Evolutionary conservation across 352 stramenopile genomes (phyloP).

Genomic region (Phytophthora sojae): DNA sequence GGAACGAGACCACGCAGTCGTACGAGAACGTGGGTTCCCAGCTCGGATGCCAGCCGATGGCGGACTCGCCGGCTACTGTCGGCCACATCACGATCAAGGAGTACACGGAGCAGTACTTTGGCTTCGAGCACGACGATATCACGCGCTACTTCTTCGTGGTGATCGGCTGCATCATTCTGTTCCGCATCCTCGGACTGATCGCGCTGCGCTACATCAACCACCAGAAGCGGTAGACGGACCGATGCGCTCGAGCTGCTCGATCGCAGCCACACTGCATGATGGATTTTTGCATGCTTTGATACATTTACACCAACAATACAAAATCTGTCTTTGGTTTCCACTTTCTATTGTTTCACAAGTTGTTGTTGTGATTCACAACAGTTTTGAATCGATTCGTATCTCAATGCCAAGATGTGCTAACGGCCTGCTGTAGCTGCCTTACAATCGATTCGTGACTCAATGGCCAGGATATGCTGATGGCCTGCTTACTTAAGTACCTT

Average conservation of each 20-base stretch:
- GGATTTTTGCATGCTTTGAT: not conserved
- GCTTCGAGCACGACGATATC: conserved; percentile 34
- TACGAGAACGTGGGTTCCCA: conserved; percentile 38
- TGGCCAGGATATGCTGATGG: no score
- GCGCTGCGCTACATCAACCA: conserved; percentile 48
- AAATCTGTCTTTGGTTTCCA: not conserved
- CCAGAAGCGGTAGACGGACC: conserved; percentile 40
- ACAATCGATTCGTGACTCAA: no score
- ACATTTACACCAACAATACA: not conserved
- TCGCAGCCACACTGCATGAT: not conserved
- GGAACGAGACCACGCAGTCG: conserved; percentile 21
- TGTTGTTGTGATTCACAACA: no score
- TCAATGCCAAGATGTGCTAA: no score
- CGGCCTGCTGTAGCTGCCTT: no score
- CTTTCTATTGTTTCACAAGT: no score
- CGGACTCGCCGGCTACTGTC: conserved; percentile 26
- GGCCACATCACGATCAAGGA: conserved; percentile 34
- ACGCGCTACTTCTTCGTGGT: conserved; percentile 30
- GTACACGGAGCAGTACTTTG: conserved; percentile 33
- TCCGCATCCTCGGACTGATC: conserved; percentile 40
- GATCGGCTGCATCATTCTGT: conserved; percentile 37
- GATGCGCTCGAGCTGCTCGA: not conserved
- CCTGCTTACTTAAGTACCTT: no score
- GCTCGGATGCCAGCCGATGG: conserved; percentile 33
- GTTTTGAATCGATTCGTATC: no score